Evolutionary conservation across 345 rosid genomes (phyloP).

Genomic region (Syzygium jambos): DNA sequence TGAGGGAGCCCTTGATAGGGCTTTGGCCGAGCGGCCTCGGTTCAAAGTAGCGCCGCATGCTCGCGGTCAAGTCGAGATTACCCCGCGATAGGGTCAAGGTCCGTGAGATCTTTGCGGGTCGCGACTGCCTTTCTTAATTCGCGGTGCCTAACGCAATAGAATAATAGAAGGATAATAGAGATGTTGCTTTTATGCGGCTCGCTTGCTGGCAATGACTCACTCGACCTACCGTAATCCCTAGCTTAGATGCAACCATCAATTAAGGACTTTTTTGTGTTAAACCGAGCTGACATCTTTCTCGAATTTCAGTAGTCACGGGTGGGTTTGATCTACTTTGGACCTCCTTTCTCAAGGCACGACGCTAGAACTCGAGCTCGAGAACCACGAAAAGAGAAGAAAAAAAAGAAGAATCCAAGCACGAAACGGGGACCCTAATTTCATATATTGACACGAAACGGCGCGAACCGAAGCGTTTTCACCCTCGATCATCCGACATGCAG

Average conservation of each 20-base stretch:
- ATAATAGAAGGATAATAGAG: not conserved
- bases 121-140: too few species aligned
- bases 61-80: too few species aligned
- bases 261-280: not conserved
- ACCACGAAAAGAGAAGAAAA: accelerated
- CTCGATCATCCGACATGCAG: not conserved
- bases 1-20: not conserved
- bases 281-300: not conserved
- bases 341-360: not conserved
- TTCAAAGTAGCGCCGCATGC: not conserved
- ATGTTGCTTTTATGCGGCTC: not conserved
- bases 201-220: not conserved
- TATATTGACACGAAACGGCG: not conserved
- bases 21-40: not conserved
- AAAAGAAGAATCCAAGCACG: not conserved
- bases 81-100: too few species aligned
- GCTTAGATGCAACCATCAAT: not conserved
- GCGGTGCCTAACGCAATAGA: not conserved
- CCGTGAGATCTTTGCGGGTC: too few species aligned
- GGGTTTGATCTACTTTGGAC: not conserved
- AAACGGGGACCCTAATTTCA: not conserved
- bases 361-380: accelerated
- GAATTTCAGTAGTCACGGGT: not conserved
- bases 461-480: not conserved
- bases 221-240: not conserved